phyloP scores from a whole-genome alignment of 352 stramenopile genomes.

The Pythium myriotylum region DNA sequence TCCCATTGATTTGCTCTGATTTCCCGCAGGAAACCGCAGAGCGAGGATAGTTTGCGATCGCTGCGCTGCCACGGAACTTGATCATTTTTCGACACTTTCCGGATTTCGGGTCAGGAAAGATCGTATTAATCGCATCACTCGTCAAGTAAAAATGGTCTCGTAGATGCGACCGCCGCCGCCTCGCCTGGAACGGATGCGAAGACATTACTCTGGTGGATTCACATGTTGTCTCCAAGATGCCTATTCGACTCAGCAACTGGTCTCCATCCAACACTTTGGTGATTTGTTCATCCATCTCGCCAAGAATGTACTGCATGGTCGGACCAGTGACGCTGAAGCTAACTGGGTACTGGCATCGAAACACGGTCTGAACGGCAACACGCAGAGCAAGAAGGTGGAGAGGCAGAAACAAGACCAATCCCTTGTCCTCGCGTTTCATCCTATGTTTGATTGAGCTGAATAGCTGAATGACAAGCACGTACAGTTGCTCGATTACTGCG shows the following conservation, averaged over 20 bases:
- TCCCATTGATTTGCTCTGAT: background rate
- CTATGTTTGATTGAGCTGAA: slow-evolving; percentile 38
- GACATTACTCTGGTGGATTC: slow-evolving; percentile 47
- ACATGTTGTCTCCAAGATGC: slow-evolving; percentile 62
- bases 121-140: slow-evolving; percentile 52
- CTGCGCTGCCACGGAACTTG: slow-evolving; percentile 47
- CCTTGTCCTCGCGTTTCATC: slow-evolving; percentile 29
- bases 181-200: slow-evolving; percentile 43
- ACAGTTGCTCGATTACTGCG: slow-evolving; percentile 41
- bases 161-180: slow-evolving; percentile 43
- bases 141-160: slow-evolving; percentile 69
- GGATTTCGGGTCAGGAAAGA: slow-evolving; percentile 52
- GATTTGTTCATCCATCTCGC: slow-evolving; percentile 42
- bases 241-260: slow-evolving; percentile 52
- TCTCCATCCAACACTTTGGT: slow-evolving; percentile 59
- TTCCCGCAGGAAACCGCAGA: background rate
- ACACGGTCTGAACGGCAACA: slow-evolving; percentile 61
- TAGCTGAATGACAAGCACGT: slow-evolving; percentile 40
- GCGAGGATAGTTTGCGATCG: slow-evolving; percentile 45
- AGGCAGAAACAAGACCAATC: slow-evolving; percentile 43
- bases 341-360: slow-evolving; percentile 61
- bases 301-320: slow-evolving; percentile 50
- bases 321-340: slow-evolving; percentile 42
- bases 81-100: slow-evolving; percentile 62
- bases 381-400: slow-evolving; percentile 62